Conservation (phyloP, 78 protist species). For the Dictyostelium purpureum region DNA sequence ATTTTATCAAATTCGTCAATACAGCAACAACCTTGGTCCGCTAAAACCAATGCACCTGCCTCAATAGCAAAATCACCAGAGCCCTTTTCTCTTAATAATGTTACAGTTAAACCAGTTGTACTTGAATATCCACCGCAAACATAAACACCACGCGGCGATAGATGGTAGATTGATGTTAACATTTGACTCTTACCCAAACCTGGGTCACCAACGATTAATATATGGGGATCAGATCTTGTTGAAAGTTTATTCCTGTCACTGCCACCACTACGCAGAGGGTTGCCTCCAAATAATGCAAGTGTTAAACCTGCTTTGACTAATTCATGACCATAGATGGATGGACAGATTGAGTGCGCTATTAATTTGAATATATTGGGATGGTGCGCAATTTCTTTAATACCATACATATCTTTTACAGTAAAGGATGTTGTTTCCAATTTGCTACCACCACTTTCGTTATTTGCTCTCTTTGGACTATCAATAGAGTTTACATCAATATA, state of each 20-base stretch:
- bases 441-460: background rate
- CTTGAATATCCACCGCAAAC: slow-evolving; percentile 99
- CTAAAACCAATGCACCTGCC: slow-evolving; percentile 96
- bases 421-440: slow-evolving; percentile 4
- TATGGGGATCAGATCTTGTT: slow-evolving; percentile 95
- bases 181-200: slow-evolving; percentile 98
- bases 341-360: slow-evolving; percentile 96
- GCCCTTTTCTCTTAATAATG: slow-evolving; percentile 87
- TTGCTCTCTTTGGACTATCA: slow-evolving; percentile 42
- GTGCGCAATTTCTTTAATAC: slow-evolving; percentile 74
- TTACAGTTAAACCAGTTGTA: slow-evolving; percentile 97
- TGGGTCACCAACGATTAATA: slow-evolving; percentile 99
- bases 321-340: slow-evolving; percentile 98
- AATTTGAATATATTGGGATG: slow-evolving; percentile 85
- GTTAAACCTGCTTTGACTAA: slow-evolving; percentile 96
- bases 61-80: slow-evolving; percentile 96
- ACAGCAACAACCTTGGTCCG: slow-evolving; percentile 97
- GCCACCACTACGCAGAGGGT: slow-evolving; percentile 13
- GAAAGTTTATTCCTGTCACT: slow-evolving; percentile 48
- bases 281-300: slow-evolving; percentile 97
- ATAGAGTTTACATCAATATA: slow-evolving; percentile 90
- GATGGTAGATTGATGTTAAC: slow-evolving; percentile 86
- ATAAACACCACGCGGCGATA: slow-evolving; percentile 97
- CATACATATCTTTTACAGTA: slow-evolving; percentile 86
- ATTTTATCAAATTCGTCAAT: slow-evolving; percentile 99